Conservation (phyloP, 495 filamentous ascomycete genomes). For the Tuber calosporum region DNA sequence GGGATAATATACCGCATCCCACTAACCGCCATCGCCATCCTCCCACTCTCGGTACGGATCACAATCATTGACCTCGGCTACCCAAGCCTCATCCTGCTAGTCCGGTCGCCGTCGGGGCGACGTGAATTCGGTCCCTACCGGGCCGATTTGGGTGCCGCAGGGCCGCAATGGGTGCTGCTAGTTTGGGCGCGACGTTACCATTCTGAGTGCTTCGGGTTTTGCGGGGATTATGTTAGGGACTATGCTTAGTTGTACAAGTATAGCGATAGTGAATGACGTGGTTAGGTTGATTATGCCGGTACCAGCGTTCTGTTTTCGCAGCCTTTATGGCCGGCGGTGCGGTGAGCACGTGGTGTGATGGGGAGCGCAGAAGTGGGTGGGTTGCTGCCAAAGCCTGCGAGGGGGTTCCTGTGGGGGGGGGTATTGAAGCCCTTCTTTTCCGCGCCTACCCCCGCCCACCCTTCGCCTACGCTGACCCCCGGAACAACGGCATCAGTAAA, state of each 20-base stretch:
- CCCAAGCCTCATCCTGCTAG: conserved; percentile 64
- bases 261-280: conserved; percentile 79
- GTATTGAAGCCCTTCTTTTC: conserved; percentile 73
- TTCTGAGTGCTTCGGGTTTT: conserved; percentile 52
- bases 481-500: conserved; percentile 55
- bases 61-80: conserved; percentile 66
- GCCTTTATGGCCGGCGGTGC: conserved; percentile 56
- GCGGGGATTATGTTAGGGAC: conserved; percentile 58
- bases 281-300: conserved; percentile 66
- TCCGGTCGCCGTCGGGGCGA: conserved; percentile 56
- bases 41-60: conserved; percentile 48
- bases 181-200: conserved; percentile 68
- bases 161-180: conserved; percentile 68
- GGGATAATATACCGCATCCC: conserved; percentile 65
- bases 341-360: conserved; percentile 51
- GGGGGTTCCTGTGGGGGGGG: conserved; percentile 45
- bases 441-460: conserved; percentile 40
- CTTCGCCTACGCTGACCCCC: conserved; percentile 19
- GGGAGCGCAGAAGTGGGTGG: not conserved
- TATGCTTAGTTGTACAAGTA: conserved; percentile 62
- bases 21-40: conserved; percentile 50
- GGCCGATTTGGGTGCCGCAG: conserved; percentile 48
- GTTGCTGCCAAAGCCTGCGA: conserved; percentile 49
- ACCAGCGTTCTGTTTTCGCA: conserved; percentile 55
- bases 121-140: conserved; percentile 58